Conservation (phyloP, 768 basidiomycete genomes). For the Auricularia cornea region DNA sequence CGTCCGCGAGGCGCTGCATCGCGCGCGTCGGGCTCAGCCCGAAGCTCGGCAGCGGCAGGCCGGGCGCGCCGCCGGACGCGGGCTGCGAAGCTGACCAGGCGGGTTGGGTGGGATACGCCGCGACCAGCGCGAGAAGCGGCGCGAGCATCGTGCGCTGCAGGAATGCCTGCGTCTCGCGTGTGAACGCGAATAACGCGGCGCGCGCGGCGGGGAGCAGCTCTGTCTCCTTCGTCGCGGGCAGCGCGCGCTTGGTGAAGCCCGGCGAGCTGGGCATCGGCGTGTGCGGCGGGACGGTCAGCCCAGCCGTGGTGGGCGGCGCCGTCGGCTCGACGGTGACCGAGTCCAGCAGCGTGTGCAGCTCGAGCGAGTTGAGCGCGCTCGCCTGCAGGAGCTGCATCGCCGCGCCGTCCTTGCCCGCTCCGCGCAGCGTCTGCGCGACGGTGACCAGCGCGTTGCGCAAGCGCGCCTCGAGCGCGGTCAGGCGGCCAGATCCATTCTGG, state of each 20-base stretch:
- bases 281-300: background rate
- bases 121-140: constrained; percentile 68
- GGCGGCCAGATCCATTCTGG: constrained; percentile 59
- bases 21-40: constrained; percentile 86
- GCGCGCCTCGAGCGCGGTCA: constrained; percentile 61
- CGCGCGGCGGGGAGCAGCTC: constrained; percentile 46
- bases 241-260: background rate
- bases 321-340: constrained; percentile 37
- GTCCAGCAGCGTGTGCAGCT: constrained; percentile 56
- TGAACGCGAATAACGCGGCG: constrained; percentile 51
- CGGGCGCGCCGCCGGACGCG: constrained; percentile 33
- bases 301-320: constrained; percentile 11
- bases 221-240: background rate
- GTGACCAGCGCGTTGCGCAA: constrained; percentile 52
- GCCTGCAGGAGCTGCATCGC: constrained; percentile 63
- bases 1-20: constrained; percentile 85
- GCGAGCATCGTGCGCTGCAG: constrained; percentile 79
- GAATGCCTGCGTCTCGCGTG: constrained; percentile 63
- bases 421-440: constrained; percentile 49
- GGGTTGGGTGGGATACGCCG: constrained; percentile 56
- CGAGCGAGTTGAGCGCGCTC: constrained; percentile 74
- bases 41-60: constrained; percentile 76
- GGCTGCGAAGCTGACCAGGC: constrained; percentile 55
- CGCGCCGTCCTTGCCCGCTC: constrained; percentile 53
- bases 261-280: background rate